Evolutionary conservation across 306 rosid genomes (phyloP).

Genomic region (Quercus glauca): DNA sequence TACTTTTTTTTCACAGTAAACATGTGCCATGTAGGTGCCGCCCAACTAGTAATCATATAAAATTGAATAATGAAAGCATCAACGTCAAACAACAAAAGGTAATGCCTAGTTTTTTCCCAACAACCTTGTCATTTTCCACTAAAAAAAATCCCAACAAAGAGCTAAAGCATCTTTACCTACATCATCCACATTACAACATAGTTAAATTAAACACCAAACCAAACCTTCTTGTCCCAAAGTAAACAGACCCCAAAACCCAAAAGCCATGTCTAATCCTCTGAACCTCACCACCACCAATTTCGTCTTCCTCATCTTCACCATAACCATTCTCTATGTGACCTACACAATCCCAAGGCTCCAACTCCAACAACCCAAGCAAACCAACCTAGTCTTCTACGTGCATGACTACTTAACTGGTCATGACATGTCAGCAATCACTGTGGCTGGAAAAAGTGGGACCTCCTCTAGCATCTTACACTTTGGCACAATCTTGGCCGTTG

Average conservation of each 20-base stretch:
- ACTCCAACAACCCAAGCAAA: constrained; percentile 48
- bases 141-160: background rate
- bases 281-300: constrained; percentile 28
- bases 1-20: no score
- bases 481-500: constrained; percentile 54
- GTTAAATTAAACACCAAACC: background rate
- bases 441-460: constrained; percentile 43
- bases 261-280: constrained; percentile 33
- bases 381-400: constrained; percentile 57
- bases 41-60: background rate
- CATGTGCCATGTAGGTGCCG: no score
- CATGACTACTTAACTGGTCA: constrained; percentile 63
- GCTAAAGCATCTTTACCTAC: constrained; percentile 20
- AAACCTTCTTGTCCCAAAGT: background rate
- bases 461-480: constrained; percentile 44
- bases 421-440: constrained; percentile 38
- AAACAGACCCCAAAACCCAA: background rate
- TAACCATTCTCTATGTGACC: constrained; percentile 36
- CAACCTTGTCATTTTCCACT: constrained; percentile 18
- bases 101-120: background rate
- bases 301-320: constrained; percentile 38
- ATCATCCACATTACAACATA: background rate
- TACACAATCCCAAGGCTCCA: constrained; percentile 37
- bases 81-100: background rate
- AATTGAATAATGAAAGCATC: background rate